phyloP scores from a whole-genome alignment of 805 yeast species.

The Metschnikowia amazonensis region DNA sequence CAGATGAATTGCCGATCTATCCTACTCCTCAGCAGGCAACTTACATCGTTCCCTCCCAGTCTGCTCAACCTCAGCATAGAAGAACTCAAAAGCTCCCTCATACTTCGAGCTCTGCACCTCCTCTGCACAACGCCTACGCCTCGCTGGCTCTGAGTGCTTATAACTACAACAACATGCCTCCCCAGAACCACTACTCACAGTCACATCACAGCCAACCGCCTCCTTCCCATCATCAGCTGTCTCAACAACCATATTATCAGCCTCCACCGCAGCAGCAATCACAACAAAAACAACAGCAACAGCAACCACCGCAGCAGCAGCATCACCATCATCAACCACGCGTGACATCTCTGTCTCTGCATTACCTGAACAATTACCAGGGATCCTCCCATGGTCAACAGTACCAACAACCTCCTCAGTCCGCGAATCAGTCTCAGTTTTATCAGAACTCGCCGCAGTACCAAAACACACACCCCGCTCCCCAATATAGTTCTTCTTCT shows the following conservation, averaged over 20 bases:
- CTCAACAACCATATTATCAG: slow-evolving; percentile 2
- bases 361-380: slow-evolving; percentile 4
- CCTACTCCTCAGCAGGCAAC: slow-evolving; percentile 47
- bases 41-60: slow-evolving; percentile 13
- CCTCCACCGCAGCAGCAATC: background rate
- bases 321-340: slow-evolving; percentile 1
- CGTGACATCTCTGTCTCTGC: slow-evolving; percentile 2
- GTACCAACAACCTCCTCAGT: slow-evolving; percentile 2
- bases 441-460: slow-evolving; percentile 4
- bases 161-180: slow-evolving; percentile 3
- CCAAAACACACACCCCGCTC: slow-evolving; percentile 2
- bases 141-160: background rate
- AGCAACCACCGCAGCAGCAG: slow-evolving; percentile 1
- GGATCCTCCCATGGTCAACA: slow-evolving; percentile 3
- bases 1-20: slow-evolving; percentile 41
- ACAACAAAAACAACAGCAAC: background rate
- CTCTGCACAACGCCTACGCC: slow-evolving; percentile 5
- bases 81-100: slow-evolving; percentile 4
- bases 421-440: background rate
- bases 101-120: slow-evolving; percentile 11
- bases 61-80: slow-evolving; percentile 3
- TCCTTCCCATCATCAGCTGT: slow-evolving; percentile 4
- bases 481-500: slow-evolving; percentile 7
- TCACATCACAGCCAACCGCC: background rate
- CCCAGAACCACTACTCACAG: slow-evolving; percentile 5